Percentiles rank a stretch among this genome's conserved stretches.
phyloP scores from a whole-genome alignment of 2,329 filamentous ascomycete species.

The Pseudogymnoascus sp. region DNA sequence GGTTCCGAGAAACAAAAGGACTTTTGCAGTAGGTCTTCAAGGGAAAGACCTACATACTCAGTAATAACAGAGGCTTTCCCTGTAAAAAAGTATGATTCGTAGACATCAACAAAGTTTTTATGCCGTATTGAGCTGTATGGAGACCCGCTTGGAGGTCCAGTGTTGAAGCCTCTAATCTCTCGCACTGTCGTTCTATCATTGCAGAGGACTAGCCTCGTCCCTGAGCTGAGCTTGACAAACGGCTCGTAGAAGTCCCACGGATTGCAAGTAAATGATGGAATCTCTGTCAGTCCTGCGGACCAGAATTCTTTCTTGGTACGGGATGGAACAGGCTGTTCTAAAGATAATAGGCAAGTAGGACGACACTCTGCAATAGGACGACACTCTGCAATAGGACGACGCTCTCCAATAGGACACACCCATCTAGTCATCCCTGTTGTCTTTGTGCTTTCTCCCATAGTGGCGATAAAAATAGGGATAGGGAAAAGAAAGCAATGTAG shows the following conservation, averaged over 20 bases:
- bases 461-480: background rate
- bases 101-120: background rate
- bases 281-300: conserved; percentile 2
- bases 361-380: background rate
- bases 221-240: conserved; percentile 1
- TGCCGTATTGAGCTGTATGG: background rate
- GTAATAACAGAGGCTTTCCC: background rate
- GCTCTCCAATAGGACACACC: background rate
- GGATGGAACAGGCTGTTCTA: background rate
- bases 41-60: background rate
- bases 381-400: no score
- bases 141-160: background rate
- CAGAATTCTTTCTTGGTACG: conserved; percentile 7
- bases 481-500: background rate
- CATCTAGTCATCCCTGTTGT: background rate
- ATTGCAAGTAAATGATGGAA: conserved; percentile 5
- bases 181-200: background rate
- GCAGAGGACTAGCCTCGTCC: background rate
- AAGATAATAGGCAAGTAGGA: background rate
- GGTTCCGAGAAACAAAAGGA: background rate
- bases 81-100: background rate
- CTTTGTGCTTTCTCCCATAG: background rate
- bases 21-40: background rate
- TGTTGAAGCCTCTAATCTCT: background rate
- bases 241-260: conserved; percentile 10